A percentile compares a stretch with the other conserved stretches of the same genome.
Evolutionary conservation across 2,329 filamentous ascomycete genomes (phyloP).

Genomic region (Arthrobotrys iridis): DNA sequence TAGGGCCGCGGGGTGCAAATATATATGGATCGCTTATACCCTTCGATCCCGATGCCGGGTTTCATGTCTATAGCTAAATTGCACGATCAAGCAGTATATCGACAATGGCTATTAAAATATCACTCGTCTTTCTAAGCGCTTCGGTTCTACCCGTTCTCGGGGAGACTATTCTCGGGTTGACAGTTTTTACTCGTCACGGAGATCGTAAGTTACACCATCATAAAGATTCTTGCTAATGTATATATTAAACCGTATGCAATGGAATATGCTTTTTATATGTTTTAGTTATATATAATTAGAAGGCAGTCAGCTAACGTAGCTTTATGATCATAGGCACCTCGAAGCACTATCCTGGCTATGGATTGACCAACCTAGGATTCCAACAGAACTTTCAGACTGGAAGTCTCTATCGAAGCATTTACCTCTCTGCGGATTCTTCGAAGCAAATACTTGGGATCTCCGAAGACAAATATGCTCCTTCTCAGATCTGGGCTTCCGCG

Average conservation of each 20-base stretch:
- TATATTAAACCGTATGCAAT: slow-evolving; percentile 63
- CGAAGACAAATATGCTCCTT: slow-evolving; percentile 72
- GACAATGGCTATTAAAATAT: slow-evolving; percentile 41
- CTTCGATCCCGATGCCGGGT: slow-evolving; percentile 20
- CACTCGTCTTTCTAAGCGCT: slow-evolving; percentile 33
- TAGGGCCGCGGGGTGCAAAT: not conserved
- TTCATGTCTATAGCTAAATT: slow-evolving; percentile 5
- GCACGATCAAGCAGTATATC: not conserved
- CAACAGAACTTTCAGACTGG: slow-evolving; percentile 77
- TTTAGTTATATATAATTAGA: not conserved
- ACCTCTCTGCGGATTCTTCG: slow-evolving; percentile 70
- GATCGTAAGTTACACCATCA: slow-evolving; percentile 69
- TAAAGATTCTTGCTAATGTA: slow-evolving; percentile 60
- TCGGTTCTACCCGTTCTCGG: slow-evolving; percentile 58
- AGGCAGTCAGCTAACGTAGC: slow-evolving; percentile 3
- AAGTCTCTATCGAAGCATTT: slow-evolving; percentile 78
- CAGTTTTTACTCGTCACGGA: slow-evolving; percentile 89
- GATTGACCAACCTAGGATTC: slow-evolving; percentile 82
- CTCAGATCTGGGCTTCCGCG: slow-evolving; percentile 76
- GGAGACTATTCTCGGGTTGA: slow-evolving; percentile 81
- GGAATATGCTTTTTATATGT: not conserved
- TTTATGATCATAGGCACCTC: slow-evolving; percentile 24
- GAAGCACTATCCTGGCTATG: slow-evolving; percentile 76
- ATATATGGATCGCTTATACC: slow-evolving; percentile 21
- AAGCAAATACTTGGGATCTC: slow-evolving; percentile 74